A percentile compares a stretch with the other conserved stretches of the same genome.
Conservation (phyloP, 2,329 filamentous ascomycete genomes). For the Alternaria arbusti region DNA sequence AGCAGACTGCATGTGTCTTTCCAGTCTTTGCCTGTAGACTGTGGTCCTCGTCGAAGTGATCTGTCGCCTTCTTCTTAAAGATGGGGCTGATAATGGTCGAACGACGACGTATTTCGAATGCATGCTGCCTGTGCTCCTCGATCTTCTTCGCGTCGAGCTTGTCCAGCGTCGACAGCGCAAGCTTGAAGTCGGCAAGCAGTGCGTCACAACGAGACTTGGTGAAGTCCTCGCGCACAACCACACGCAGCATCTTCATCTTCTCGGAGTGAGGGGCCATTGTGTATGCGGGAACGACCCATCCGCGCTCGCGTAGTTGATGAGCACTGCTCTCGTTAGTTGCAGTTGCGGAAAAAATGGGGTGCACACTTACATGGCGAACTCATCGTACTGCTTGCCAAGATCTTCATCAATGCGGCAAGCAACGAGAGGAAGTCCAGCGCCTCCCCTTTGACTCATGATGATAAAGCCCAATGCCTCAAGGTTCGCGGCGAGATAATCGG, state of each 20-base stretch:
- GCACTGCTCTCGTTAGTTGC: slow-evolving; percentile 54
- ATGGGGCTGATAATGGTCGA: slow-evolving; percentile 35
- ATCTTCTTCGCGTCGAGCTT: slow-evolving; percentile 76
- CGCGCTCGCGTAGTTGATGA: slow-evolving; percentile 82
- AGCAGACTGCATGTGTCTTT: slow-evolving; percentile 90
- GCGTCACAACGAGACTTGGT: slow-evolving; percentile 80
- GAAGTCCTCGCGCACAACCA: slow-evolving; percentile 94
- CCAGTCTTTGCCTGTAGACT: slow-evolving; percentile 87
- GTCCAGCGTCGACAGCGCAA: slow-evolving; percentile 73
- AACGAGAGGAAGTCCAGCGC: slow-evolving; percentile 83
- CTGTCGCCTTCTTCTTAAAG: slow-evolving; percentile 44
- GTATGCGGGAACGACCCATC: slow-evolving; percentile 95
- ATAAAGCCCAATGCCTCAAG: slow-evolving; percentile 80
- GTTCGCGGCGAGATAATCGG: slow-evolving; percentile 81
- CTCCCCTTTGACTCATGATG: slow-evolving; percentile 82
- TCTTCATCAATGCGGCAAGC: slow-evolving; percentile 78
- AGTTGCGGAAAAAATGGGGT: background rate
- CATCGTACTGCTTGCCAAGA: slow-evolving; percentile 60
- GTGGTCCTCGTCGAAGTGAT: slow-evolving; percentile 79
- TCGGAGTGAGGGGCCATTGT: slow-evolving; percentile 93
- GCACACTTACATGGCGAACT: slow-evolving; percentile 59
- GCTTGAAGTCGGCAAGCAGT: slow-evolving; percentile 78
- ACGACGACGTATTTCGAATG: slow-evolving; percentile 33
- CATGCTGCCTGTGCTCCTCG: slow-evolving; percentile 66
- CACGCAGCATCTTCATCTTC: slow-evolving; percentile 85